Evolutionary conservation across 768 basidiomycete genomes (phyloP).

Genomic region (Lyophyllum semitale): DNA sequence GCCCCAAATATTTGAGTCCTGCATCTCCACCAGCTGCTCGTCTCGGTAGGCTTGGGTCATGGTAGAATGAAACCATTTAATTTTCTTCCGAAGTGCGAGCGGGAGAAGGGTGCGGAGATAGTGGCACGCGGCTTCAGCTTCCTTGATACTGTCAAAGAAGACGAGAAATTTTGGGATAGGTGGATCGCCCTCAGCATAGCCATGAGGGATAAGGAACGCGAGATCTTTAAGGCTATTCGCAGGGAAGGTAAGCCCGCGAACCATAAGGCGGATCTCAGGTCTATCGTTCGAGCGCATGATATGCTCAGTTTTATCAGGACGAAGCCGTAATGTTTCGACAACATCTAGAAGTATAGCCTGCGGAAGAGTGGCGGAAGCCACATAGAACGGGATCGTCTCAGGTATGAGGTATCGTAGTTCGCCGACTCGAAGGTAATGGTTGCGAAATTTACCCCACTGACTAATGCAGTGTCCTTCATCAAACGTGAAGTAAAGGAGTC

Average conservation of each 20-base stretch:
- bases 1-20: conserved; percentile 15
- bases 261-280: conserved; percentile 31
- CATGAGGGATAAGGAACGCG: not conserved
- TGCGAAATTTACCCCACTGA: conserved; percentile 37
- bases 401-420: conserved; percentile 24
- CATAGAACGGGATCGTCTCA: conserved; percentile 25
- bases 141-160: conserved; percentile 9
- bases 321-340: conserved; percentile 20
- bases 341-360: conserved; percentile 22
- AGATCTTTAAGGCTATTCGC: conserved; percentile 25
- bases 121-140: conserved; percentile 5
- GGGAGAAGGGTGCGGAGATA: conserved; percentile 18
- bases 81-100: conserved; percentile 7
- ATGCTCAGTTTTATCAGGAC: conserved; percentile 2
- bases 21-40: not conserved
- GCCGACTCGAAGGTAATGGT: conserved; percentile 31
- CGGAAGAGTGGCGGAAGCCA: conserved; percentile 36
- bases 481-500: conserved; percentile 21
- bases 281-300: conserved; percentile 30
- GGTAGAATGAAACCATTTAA: conserved; percentile 30
- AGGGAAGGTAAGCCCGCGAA: conserved; percentile 23
- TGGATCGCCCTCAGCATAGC: not conserved
- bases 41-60: conserved; percentile 28
- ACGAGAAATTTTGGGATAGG: conserved; percentile 1
- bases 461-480: conserved; percentile 44